Evolutionary conservation across 2,329 filamentous ascomycete species (phyloP), one percentile per base, ranked within the genome.

Genomic region (Thelonectria discophora): DNA sequence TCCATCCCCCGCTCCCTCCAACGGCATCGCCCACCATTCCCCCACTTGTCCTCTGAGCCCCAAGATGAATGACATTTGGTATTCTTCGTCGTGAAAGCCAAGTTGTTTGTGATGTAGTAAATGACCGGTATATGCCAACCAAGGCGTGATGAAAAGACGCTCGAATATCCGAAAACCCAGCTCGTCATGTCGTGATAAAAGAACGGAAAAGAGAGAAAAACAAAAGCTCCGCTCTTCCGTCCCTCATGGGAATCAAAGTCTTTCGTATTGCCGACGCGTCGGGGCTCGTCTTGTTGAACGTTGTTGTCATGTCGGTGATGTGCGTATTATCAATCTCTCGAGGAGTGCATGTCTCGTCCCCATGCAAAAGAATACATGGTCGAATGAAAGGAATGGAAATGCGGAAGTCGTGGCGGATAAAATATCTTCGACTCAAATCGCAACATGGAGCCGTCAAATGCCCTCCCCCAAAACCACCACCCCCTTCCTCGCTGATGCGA

Each of bases 121-220:
- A 70, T 69, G 66, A 70, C 50, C 53, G 61, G 64, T 69, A 62
- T 62, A 69, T 69, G 63, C 55, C 70, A 11, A 46, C 24, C n/a
- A n/a, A n/a, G 39, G 64, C 64, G 65, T 67, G 65, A 65, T 65
- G 47, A 57, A 61, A 45, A 60, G 58, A 51, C 39, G 55, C 61
- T 63, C 65, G 24, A 24, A 24, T 4, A 24, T 68, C n/a, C 63
- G 43, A 66, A 69, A 58, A 69, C 63, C 50, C 59, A 66, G 60
- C 68, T 69, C 67, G 58, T 67, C 49, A 72, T 69, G 58, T 72
- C 68, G 63, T 69, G 60, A n/a, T n/a, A n/a, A n/a, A n/a, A n/a
- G n/a, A n/a, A n/a, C n/a, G n/a, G n/a, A n/a, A 53, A 60, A 47
- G 60, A 63, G n/a, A 60, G 58, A 61, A 49, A 17, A 58, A 50